Conservation (phyloP, 2,329 filamentous ascomycete species). For the Nemania bipapillata region DNA sequence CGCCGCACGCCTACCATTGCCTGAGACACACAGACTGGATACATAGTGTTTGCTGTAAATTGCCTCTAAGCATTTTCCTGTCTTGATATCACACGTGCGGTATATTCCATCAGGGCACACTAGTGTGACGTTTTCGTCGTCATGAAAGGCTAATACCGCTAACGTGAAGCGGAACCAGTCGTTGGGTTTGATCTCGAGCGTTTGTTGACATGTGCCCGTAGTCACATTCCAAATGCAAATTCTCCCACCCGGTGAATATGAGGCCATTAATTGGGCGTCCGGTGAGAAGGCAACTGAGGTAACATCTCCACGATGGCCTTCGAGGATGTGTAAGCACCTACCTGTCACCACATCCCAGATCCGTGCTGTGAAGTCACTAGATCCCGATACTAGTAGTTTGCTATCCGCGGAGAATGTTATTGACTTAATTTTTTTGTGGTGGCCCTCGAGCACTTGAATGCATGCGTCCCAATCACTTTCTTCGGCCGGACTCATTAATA, state of each 20-base stretch:
- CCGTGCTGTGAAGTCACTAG: neutral
- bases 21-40: neutral
- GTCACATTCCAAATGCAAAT: slow-evolving; percentile 1
- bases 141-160: neutral
- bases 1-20: slow-evolving; percentile 8
- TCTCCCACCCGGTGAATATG: neutral
- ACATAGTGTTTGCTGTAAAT: neutral
- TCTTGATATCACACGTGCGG: neutral
- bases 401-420: slow-evolving; percentile 5
- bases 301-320: neutral
- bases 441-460: slow-evolving; percentile 12
- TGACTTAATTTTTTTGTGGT: neutral
- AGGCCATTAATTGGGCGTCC: neutral
- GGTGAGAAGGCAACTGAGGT: slow-evolving; percentile 8
- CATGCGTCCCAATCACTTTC: slow-evolving; percentile 9
- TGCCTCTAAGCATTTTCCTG: neutral
- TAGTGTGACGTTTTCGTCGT: slow-evolving; percentile 1
- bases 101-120: neutral
- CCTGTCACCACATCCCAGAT: slow-evolving; percentile 21
- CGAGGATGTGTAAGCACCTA: slow-evolving; percentile 1
- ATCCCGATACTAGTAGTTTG: neutral
- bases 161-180: too few relatives aligned
- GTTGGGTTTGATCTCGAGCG: too few relatives aligned
- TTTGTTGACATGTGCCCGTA: slow-evolving; percentile 2
- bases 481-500: slow-evolving; percentile 12